Evolutionary conservation across 768 basidiomycete genomes (phyloP), one percentile per base, ranked within the genome.

Genomic region (Mycena floridula): DNA sequence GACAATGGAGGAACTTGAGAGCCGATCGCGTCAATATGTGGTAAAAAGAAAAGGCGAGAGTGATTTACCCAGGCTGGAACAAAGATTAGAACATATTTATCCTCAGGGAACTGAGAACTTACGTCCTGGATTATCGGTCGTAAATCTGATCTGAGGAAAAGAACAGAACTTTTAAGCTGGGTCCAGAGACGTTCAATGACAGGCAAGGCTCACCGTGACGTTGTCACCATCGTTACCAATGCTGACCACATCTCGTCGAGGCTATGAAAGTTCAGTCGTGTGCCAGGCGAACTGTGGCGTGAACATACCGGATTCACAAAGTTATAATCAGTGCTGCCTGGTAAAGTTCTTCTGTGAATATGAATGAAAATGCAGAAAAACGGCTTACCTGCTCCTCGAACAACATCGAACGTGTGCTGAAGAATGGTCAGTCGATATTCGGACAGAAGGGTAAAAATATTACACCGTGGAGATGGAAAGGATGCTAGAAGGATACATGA

Each of bases 261-360:
- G 18, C 16, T 30, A 23, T 15, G 9, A 43, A 16, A n/a, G 22
- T 11, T 11, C 5, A n/a, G n/a, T n/a, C n/a, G n/a, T n/a, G n/a
- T n/a, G n/a, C n/a, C n/a, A n/a, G n/a, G n/a, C n/a, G n/a, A n/a
- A n/a, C n/a, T n/a, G n/a, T n/a, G n/a, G n/a, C n/a, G n/a, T n/a
- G n/a, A n/a, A n/a, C 68, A 57, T 42, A 73, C 63, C 1, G 81
- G 82, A 53, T 85, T 80, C 7, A 48, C 50, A 25, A 68, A 74
- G 55, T 77, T 77, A 51, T 61, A 64, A 1, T n/a, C n/a, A n/a
- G n/a, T n/a, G n/a, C n/a, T n/a, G n/a, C n/a, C n/a, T n/a, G n/a
- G n/a, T n/a, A n/a, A n/a, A n/a, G n/a, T n/a, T n/a, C n/a, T n/a
- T n/a, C n/a, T n/a, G n/a, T n/a, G n/a, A n/a, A n/a, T n/a, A n/a